phyloP scores from a whole-genome alignment of 73 alveolate genomes.

The Loxodes magnus region DNA sequence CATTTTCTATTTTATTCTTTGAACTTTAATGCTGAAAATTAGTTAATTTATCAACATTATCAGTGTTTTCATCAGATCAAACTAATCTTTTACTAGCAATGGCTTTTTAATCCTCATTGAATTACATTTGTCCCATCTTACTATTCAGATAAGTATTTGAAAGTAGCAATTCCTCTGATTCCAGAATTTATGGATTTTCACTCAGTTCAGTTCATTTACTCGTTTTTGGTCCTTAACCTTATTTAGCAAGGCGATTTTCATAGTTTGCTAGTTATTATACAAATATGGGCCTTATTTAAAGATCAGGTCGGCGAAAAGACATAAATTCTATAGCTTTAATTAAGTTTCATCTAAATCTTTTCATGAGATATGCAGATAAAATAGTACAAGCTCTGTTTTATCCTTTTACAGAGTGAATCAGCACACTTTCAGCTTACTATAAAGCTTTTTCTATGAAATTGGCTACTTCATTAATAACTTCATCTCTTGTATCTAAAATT shows the following conservation, averaged over 20 bases:
- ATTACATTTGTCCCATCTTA: conserved; percentile 73
- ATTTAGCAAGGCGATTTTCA: conserved; percentile 36
- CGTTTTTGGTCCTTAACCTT: conserved; percentile 55
- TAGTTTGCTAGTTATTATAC: conserved; percentile 48
- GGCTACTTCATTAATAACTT: conserved; percentile 76
- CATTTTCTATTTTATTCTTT: conserved; percentile 4
- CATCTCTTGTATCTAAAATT: conserved; percentile 81
- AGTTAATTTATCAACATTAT: conserved; percentile 3
- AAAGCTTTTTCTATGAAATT: conserved; percentile 87
- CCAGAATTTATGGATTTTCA: no score
- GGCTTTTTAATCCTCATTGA: conserved; percentile 9
- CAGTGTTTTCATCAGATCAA: conserved; percentile 1
- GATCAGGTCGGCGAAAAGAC: conserved; percentile 72
- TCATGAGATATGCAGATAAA: conserved; percentile 84
- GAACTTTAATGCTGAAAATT: conserved; percentile 5
- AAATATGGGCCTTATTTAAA: conserved; percentile 60
- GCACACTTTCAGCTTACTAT: conserved; percentile 84
- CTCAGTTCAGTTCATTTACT: conserved; percentile 72
- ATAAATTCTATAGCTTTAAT: conserved; percentile 61
- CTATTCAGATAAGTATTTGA: conserved; percentile 78
- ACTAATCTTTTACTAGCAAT: background rate
- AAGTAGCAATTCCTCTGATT: conserved; percentile 60
- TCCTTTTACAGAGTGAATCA: conserved; percentile 96
- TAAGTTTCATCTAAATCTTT: conserved; percentile 74
- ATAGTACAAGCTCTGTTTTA: conserved; percentile 87